Evolutionary conservation across 768 basidiomycete species (phyloP).

Genomic region (Hortiboletus flavorubellus): DNA sequence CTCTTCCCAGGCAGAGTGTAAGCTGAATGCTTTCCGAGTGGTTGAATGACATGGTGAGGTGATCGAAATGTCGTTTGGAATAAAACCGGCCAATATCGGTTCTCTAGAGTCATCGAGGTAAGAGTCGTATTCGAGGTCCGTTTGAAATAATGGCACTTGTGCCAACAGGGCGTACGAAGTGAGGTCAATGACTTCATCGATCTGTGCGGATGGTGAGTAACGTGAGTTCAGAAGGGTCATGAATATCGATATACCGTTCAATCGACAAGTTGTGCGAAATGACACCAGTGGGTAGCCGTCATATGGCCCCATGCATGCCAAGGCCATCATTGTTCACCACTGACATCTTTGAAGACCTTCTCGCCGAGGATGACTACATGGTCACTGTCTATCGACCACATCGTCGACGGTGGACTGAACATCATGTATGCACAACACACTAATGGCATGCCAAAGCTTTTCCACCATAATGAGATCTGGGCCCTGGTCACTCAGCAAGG

Average conservation of each 20-base stretch:
- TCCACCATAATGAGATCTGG: slow-evolving; percentile 32
- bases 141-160: slow-evolving; percentile 12
- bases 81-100: slow-evolving; percentile 32
- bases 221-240: neutral
- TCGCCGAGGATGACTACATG: slow-evolving; percentile 32
- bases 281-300: slow-evolving; percentile 29
- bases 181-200: slow-evolving; percentile 31
- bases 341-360: slow-evolving; percentile 31
- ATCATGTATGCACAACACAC: slow-evolving; percentile 28
- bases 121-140: slow-evolving; percentile 21
- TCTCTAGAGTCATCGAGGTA: slow-evolving; percentile 23
- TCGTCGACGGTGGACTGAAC: slow-evolving; percentile 31
- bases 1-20: slow-evolving; percentile 26
- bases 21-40: slow-evolving; percentile 11
- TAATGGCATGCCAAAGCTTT: slow-evolving; percentile 34
- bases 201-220: slow-evolving; percentile 13
- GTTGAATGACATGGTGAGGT: slow-evolving; percentile 24
- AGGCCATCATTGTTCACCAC: slow-evolving; percentile 29
- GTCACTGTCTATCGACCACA: slow-evolving; percentile 27
- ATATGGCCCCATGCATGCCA: slow-evolving; percentile 37
- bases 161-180: slow-evolving; percentile 29
- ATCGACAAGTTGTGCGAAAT: slow-evolving; percentile 30
- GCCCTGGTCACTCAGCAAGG: slow-evolving; percentile 28
- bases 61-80: slow-evolving; percentile 24
- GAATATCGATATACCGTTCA: slow-evolving; percentile 21